Base-by-base conservation (phyloP, 345 rosid species). In the Populus tremula region DNA sequence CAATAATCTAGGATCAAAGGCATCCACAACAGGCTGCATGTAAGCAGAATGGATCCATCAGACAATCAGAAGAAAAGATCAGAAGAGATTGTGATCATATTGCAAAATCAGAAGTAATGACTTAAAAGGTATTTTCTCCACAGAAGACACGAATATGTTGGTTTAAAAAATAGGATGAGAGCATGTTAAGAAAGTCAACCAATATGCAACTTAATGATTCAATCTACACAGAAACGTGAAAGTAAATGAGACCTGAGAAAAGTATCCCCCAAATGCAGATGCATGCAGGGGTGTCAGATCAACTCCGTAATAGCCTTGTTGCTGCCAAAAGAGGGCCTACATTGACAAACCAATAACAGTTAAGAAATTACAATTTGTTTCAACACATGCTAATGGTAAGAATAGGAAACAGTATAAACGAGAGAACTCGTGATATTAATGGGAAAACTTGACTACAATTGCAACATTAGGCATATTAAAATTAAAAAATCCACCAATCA, bases 261-360 rank as follows among this genome's bases (percentile, higher is more conserved):
- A 92, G 79, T 96, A 93, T 72, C 99, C 98, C 82, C 88, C 91
- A 82, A 91, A 92, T 71, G 99, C 99, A 76, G 95, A 88, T 74
- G 88, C 91, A 81, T 86, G 80, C 73, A 96, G 83, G 7, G 98
- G 92, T 78, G 94, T 91, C 82, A 96, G 85, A 87, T 96, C 88
- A 80, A 96, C 97, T 71, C 98, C 99, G 73, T 84, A 96, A 76
- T 93, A 96, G 85, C 87, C 91, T 54, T 87, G 94, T 76, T 96
- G 99, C 86, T 96, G 99, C 99, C 99, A 96, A 78, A 96, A 96
- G 74, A 96, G 87, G 72, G 99, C 96, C 99, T 96, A 86, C 82
- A 80, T 54, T 20, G 11, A 76, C 2, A 67, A 71, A 65, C 41
- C 65, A 74, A 13, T 21, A 1, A 56, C 23, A 59, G 61, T 27